Evolutionary conservation across 495 filamentous ascomycete species (phyloP).

Genomic region (Penicillium steckii): DNA sequence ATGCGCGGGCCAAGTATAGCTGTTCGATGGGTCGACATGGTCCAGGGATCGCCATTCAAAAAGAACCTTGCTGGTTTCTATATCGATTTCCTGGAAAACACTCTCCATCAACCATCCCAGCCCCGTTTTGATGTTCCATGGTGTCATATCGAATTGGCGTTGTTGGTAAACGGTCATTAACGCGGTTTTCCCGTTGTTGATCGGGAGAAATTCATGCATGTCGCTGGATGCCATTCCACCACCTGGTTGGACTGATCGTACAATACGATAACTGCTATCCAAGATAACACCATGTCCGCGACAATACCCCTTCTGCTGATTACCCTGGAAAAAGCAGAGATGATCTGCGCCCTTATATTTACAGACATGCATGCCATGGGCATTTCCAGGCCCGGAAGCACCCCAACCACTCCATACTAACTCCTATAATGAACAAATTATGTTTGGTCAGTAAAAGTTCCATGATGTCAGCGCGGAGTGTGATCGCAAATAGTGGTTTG

Average conservation of each 20-base stretch:
- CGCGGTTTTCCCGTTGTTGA: slow-evolving; percentile 49
- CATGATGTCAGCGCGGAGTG: too few relatives aligned
- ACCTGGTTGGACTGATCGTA: slow-evolving; percentile 41
- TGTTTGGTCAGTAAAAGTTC: not conserved
- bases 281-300: slow-evolving; percentile 54
- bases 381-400: slow-evolving; percentile 38
- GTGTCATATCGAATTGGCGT: slow-evolving; percentile 51
- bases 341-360: slow-evolving; percentile 48
- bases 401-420: slow-evolving; percentile 49
- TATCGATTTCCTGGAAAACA: slow-evolving; percentile 51
- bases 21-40: slow-evolving; percentile 47
- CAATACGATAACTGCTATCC: slow-evolving; percentile 49
- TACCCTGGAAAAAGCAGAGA: slow-evolving; percentile 54
- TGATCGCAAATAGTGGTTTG: not conserved
- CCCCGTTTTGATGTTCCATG: slow-evolving; percentile 48
- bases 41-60: slow-evolving; percentile 56
- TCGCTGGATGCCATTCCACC: slow-evolving; percentile 49
- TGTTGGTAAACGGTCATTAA: slow-evolving; percentile 58
- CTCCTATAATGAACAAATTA: slow-evolving; percentile 25
- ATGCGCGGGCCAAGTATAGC: slow-evolving; percentile 42
- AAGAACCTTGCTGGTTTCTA: slow-evolving; percentile 46
- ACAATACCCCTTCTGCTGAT: slow-evolving; percentile 53
- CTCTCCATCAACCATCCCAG: slow-evolving; percentile 53
- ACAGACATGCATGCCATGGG: slow-evolving; percentile 46
- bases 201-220: slow-evolving; percentile 52